A percentile compares a stretch with the other conserved stretches of the same genome.
phyloP scores from a whole-genome alignment of 129 eudicot genomes.

The Flaveria ramosissima region DNA sequence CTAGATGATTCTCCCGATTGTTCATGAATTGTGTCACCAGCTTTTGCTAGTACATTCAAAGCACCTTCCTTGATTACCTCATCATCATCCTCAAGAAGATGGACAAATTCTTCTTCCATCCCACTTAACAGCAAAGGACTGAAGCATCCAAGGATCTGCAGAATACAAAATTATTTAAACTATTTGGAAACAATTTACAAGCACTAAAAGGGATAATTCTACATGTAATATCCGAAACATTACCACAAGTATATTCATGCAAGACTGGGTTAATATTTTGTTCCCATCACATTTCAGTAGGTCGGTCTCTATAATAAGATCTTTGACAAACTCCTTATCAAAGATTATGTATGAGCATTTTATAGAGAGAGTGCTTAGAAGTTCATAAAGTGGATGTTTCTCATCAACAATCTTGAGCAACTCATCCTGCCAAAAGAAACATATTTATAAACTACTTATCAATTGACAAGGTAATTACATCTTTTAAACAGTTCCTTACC shows the following conservation, averaged over 20 bases:
- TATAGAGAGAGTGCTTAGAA: constrained; percentile 65
- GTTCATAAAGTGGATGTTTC: constrained; percentile 73
- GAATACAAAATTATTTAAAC: neutral
- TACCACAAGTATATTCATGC: constrained; percentile 91
- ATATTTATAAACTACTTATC: constrained; percentile 6
- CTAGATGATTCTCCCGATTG: constrained; percentile 87
- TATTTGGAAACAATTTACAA: neutral
- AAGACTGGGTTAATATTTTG: constrained; percentile 53
- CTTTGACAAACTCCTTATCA: constrained; percentile 87
- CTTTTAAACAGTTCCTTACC: constrained; percentile 43
- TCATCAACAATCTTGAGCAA: constrained; percentile 69
- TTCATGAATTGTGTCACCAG: constrained; percentile 89
- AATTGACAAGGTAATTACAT: neutral
- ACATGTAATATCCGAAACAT: neutral
- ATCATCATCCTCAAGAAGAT: constrained; percentile 87
- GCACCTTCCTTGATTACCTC: constrained; percentile 87
- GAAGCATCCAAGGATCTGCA: constrained; percentile 82
- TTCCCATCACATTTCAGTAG: constrained; percentile 59
- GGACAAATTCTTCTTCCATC: constrained; percentile 73
- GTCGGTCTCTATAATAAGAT: constrained; percentile 62
- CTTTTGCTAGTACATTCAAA: constrained; percentile 82
- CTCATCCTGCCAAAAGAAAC: constrained; percentile 58
- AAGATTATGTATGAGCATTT: constrained; percentile 83
- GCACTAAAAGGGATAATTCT: neutral
- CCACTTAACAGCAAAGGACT: constrained; percentile 71